Conservation (phyloP, 2,329 filamentous ascomycete genomes). For the Tolypocladium amazonense region DNA sequence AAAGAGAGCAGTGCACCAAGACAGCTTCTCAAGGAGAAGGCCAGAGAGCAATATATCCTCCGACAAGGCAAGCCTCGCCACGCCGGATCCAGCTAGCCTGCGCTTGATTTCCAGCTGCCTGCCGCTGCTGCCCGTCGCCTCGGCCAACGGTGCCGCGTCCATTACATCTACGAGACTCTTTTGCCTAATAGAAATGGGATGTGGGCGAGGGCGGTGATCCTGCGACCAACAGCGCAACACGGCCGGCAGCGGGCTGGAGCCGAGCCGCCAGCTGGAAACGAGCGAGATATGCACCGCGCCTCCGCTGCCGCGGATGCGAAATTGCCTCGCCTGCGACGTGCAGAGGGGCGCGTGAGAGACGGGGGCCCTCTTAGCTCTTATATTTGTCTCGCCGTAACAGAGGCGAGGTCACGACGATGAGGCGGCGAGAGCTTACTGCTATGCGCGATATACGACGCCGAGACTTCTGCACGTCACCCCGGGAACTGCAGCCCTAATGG, state of each 20-base stretch:
- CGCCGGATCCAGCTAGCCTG: background rate
- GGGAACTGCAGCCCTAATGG: background rate
- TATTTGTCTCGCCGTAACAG: background rate
- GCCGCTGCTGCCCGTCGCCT: background rate
- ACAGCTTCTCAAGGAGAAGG: background rate
- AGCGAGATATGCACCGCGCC: background rate
- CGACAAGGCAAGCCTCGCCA: background rate
- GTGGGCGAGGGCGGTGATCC: background rate
- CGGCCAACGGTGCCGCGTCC: background rate
- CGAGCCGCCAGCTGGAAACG: background rate
- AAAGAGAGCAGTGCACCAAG: background rate
- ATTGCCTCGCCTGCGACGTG: conserved; percentile 1
- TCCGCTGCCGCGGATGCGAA: background rate
- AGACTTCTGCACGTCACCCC: conserved; percentile 1
- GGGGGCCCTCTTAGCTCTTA: background rate
- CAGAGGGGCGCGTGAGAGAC: background rate
- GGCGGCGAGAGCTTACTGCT: background rate
- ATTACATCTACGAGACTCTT: background rate
- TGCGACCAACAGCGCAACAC: background rate
- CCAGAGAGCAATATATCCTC: background rate
- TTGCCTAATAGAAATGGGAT: background rate
- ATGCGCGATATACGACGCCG: conserved; percentile 8
- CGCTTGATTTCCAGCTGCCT: background rate
- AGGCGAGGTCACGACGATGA: background rate
- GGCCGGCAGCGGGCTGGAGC: background rate